Percentiles rank a stretch among this genome's conserved stretches.
These are phyloP conservation scores for Lentinula novae-zelandiae DNA, from an alignment of 1,284 basidiomycete genomes.

Conservation along the genomic window DNA sequence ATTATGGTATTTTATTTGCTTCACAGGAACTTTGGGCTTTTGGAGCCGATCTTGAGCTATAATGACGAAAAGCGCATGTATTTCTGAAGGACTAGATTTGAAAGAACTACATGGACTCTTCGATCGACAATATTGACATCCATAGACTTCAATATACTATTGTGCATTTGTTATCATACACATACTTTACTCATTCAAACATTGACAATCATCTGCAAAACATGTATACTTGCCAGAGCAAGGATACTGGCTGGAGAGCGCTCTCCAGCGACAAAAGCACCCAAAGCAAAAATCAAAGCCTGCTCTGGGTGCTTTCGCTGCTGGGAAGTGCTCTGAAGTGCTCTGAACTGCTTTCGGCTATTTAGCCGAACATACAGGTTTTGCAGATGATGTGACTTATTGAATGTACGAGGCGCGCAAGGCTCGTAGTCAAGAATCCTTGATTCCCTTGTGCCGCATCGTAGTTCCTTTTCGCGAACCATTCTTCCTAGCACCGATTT, in stretches of 20 bases:
- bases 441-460: neutral
- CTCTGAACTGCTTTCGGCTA: too few species aligned
- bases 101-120: neutral
- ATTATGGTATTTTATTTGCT: neutral
- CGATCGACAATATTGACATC: neutral
- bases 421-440: neutral
- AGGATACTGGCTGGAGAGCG: too few species aligned
- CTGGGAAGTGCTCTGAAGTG: too few species aligned
- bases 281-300: too few species aligned
- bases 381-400: too few species aligned
- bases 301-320: too few species aligned
- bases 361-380: too few species aligned
- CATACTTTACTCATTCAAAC: neutral
- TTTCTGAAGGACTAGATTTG: neutral
- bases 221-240: too few species aligned
- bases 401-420: too few species aligned
- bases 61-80: neutral
- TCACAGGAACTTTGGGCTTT: neutral
- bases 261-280: too few species aligned
- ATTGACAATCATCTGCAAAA: too few species aligned
- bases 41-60: neutral
- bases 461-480: neutral
- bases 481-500: neutral
- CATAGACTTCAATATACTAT: neutral
- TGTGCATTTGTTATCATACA: neutral